Evolutionary conservation across 805 yeast genomes (phyloP), one percentile per base, ranked within the genome.

Genomic region (Saccharomycopsis schoenii): DNA sequence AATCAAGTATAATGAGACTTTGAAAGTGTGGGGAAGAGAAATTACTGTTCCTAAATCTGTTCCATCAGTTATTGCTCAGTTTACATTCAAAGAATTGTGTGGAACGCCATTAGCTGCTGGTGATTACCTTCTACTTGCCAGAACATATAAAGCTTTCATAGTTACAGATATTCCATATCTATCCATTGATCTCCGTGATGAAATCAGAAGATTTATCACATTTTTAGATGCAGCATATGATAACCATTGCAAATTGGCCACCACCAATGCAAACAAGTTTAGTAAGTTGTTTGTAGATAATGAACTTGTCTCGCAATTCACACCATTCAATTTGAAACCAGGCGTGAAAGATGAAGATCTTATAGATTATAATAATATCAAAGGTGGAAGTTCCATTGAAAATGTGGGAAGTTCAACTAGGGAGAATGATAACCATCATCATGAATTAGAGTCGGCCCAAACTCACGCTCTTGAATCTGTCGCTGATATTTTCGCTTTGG

Each of bases 201-300:
- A 86, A 66, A 89, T 92, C 25, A 80, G 98, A 69, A 77, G 99
- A 67, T 93, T 94, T 70, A 94, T 94, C 71, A 94, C 97, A 0
- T 94, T 94, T 67, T 73, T 94, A 60, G 99, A 94, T 72, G 97
- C 99, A 0, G 96, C 92, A 3, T 94, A 94, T 71, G 98, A 94
- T 72, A 86, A 86, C 60, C 92, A 89, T 67, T 88, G 96, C 10
- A 80, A 91, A 68, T 74, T 94, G 15, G 96, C 96, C 1, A 93
- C 91, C 40, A 90, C 97, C 0, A 86, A 91, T 0, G 96, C 88
- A 1, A 92, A 91, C 10, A 86, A 90, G 24, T 93, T 91, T 70
- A 83, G 84, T 55, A 86, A 87, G 62, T 80, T 94, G 57, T 92
- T 94, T 72, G 96, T 89, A 17, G 96, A 91, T 67, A 88, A 91